phyloP scores from a whole-genome alignment of 2,329 filamentous ascomycete species.

The Fusarium virguliforme region DNA sequence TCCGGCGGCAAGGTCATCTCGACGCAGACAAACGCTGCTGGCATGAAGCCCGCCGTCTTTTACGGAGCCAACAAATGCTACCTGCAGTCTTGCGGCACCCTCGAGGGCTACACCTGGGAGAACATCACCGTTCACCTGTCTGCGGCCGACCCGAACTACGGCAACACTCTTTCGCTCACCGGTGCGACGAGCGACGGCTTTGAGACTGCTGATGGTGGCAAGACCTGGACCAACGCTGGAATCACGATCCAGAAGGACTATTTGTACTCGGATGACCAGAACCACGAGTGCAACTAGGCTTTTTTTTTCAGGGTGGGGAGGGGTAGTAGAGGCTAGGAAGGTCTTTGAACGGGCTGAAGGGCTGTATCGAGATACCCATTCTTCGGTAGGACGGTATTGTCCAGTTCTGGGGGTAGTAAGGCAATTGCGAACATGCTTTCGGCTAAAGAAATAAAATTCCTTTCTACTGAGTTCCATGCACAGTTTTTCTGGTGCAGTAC shows the following conservation, averaged over 20 bases:
- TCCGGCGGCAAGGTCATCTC: conserved; percentile 29
- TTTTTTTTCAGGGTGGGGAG: too few species aligned
- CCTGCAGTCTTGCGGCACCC: conserved; percentile 31
- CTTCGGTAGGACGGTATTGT: too few species aligned
- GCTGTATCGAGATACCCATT: too few species aligned
- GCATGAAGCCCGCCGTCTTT: conserved; percentile 36
- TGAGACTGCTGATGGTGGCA: conserved; percentile 28
- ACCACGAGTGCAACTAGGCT: conserved; percentile 26
- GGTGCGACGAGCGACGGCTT: conserved; percentile 22
- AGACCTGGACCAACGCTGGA: conserved; percentile 30
- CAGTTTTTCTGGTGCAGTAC: too few species aligned
- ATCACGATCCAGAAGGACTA: conserved; percentile 34
- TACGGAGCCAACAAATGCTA: conserved; percentile 38
- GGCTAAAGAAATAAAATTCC: too few species aligned
- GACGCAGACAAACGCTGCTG: conserved; percentile 33
- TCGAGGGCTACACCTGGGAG: conserved; percentile 22
- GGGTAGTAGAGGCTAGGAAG: too few species aligned
- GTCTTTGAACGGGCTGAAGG: too few species aligned
- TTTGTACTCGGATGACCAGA: conserved; percentile 31
- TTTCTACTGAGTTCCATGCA: too few species aligned
- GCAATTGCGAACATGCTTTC: too few species aligned
- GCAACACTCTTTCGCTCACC: conserved; percentile 25
- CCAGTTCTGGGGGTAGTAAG: too few species aligned
- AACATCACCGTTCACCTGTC: conserved; percentile 33
- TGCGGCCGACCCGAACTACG: conserved; percentile 21